phyloP scores from a whole-genome alignment of 108 stramenopile genomes.

The Fragilaria radians region DNA sequence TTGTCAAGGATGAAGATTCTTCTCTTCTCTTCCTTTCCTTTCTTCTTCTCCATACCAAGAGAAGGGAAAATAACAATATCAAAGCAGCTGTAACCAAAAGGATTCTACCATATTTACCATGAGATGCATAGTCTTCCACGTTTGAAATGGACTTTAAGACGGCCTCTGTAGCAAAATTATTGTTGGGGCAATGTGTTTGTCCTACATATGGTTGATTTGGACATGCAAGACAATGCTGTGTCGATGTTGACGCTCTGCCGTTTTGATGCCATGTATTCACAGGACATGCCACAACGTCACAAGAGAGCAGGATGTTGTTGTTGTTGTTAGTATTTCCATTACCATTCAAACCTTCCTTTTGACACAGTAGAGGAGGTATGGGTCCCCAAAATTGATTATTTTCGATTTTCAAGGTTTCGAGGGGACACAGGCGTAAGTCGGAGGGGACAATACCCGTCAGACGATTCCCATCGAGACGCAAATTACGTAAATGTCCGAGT shows the following conservation, averaged over 20 bases:
- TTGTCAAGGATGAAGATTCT: neutral
- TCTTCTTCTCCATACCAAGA: neutral
- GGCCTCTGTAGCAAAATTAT: neutral
- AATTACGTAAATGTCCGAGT: slow-evolving; percentile 18
- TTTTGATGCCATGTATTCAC: slow-evolving; percentile 25
- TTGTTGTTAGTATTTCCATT: slow-evolving; percentile 24
- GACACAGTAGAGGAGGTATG: slow-evolving; percentile 37
- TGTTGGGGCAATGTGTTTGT: neutral
- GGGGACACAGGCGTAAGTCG: slow-evolving; percentile 34
- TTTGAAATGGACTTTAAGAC: neutral
- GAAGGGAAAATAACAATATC: neutral
- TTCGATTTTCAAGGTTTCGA: slow-evolving; percentile 22
- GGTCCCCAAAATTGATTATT: slow-evolving; percentile 24
- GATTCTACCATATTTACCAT: too few species aligned
- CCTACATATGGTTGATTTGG: neutral
- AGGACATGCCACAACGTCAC: slow-evolving; percentile 34
- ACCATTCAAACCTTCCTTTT: slow-evolving; percentile 37
- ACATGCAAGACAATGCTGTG: slow-evolving; percentile 5
- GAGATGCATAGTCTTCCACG: too few species aligned
- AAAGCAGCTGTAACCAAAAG: neutral
- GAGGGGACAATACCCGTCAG: slow-evolving; percentile 37
- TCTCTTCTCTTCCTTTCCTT: neutral
- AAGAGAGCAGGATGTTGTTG: slow-evolving; percentile 21
- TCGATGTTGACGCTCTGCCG: slow-evolving; percentile 22
- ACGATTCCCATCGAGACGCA: slow-evolving; percentile 30